Evolutionary conservation across 2,329 filamentous ascomycete genomes (phyloP).

Genomic region (Coniochaeta sp.): DNA sequence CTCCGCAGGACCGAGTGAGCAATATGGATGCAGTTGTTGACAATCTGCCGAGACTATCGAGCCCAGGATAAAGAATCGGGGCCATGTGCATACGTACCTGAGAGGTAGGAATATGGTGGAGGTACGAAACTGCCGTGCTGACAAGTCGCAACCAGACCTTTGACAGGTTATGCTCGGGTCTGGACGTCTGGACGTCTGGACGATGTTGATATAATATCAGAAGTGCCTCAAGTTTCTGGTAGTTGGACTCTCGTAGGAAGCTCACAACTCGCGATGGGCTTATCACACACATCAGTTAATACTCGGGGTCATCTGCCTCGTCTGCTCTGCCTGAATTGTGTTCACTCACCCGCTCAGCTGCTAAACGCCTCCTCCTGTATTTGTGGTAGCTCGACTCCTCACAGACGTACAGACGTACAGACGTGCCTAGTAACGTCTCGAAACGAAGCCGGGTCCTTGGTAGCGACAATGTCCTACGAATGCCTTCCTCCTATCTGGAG

Average conservation of each 20-base stretch:
- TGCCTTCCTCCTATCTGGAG: background rate
- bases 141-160: background rate
- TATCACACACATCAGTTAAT: background rate
- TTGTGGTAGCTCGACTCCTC: background rate
- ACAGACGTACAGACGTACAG: background rate
- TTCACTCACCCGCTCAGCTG: conserved; percentile 1
- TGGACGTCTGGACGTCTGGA: no score
- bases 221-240: background rate
- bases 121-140: conserved; percentile 10
- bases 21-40: conserved; percentile 17
- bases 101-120: conserved; percentile 4
- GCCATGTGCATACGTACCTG: conserved; percentile 13
- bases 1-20: conserved; percentile 23
- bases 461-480: background rate
- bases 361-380: background rate
- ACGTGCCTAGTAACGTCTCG: background rate
- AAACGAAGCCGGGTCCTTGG: background rate
- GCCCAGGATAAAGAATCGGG: conserved; percentile 12
- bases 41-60: conserved; percentile 21
- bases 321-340: background rate
- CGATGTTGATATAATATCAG: background rate
- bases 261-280: background rate
- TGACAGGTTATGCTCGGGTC: background rate
- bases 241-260: background rate
- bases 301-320: background rate